phyloP scores from a whole-genome alignment of 2,329 filamentous ascomycete genomes.

The Dothidotthia symphoricarpi region DNA sequence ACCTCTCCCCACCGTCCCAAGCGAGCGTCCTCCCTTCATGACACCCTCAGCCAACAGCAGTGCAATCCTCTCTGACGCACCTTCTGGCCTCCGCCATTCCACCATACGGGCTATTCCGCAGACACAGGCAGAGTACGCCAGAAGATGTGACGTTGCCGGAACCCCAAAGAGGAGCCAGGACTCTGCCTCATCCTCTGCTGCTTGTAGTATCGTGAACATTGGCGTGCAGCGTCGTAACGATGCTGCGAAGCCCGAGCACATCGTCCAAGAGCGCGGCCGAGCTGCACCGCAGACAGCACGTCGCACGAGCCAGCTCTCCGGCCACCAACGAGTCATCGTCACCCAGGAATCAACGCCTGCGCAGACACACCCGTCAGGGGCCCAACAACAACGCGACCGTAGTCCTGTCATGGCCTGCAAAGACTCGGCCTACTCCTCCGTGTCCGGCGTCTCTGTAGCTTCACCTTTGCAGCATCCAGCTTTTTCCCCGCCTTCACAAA shows the following conservation, averaged over 20 bases:
- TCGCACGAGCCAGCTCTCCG: slow-evolving; percentile 11
- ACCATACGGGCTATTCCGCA: slow-evolving; percentile 9
- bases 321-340: slow-evolving; percentile 10
- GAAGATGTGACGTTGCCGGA: slow-evolving; percentile 19
- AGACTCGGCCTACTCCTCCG: slow-evolving; percentile 42
- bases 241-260: no score
- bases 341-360: no score
- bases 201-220: no score
- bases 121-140: slow-evolving; percentile 16
- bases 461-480: slow-evolving; percentile 33
- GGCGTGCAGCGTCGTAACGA: no score
- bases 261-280: no score
- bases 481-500: slow-evolving; percentile 31
- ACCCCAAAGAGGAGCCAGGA: slow-evolving; percentile 21
- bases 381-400: slow-evolving; percentile 17
- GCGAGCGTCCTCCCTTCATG: slow-evolving; percentile 29
- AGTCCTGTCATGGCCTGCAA: slow-evolving; percentile 39
- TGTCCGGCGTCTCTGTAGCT: slow-evolving; percentile 36
- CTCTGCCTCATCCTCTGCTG: slow-evolving; percentile 9
- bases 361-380: background rate
- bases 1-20: slow-evolving; percentile 36
- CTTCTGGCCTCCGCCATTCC: no score
- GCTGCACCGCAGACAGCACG: no score
- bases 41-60: slow-evolving; percentile 16
- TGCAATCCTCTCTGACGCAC: background rate